Percentiles rank a stretch among this genome's conserved stretches.
phyloP scores from a whole-genome alignment of 768 basidiomycete genomes.

The Pulveroboletus frians region DNA sequence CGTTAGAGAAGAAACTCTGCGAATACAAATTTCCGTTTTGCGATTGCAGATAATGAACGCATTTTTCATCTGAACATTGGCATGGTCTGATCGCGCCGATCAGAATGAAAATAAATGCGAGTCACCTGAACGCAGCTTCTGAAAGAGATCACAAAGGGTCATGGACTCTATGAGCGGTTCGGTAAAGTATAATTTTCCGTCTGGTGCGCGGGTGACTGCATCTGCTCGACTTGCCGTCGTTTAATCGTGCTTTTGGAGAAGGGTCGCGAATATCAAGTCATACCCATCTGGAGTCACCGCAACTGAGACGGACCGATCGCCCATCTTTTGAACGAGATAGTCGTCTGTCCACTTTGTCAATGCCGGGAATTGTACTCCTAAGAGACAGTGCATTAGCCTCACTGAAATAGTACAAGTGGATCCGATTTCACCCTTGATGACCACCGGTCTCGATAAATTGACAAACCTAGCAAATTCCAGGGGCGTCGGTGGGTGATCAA shows the following conservation, averaged over 20 bases:
- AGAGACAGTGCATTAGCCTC: constrained; percentile 1
- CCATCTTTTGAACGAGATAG: constrained; percentile 56
- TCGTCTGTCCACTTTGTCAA: constrained; percentile 58
- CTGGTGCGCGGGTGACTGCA: constrained; percentile 52
- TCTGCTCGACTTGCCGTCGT: constrained; percentile 59
- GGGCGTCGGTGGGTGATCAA: constrained; percentile 55
- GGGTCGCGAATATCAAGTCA: constrained; percentile 12
- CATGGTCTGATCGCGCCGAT: background rate
- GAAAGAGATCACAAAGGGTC: constrained; percentile 55
- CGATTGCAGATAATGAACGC: constrained; percentile 75
- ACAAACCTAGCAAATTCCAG: constrained; percentile 66
- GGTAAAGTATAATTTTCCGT: constrained; percentile 61
- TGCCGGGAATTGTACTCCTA: constrained; percentile 48
- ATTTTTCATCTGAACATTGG: constrained; percentile 8
- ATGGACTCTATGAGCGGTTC: constrained; percentile 70
- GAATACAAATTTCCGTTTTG: constrained; percentile 88
- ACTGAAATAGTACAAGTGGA: background rate
- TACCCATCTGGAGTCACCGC: constrained; percentile 85
- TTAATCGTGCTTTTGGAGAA: constrained; percentile 10
- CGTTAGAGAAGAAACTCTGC: constrained; percentile 34
- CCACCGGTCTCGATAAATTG: constrained; percentile 63
- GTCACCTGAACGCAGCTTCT: constrained; percentile 35
- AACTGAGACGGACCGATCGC: constrained; percentile 53
- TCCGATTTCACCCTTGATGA: constrained; percentile 58
- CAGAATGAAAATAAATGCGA: background rate